A percentile compares a stretch with the other conserved stretches of the same genome.
phyloP scores from a whole-genome alignment of 768 basidiomycete genomes.

The Rhodotorula babjevae region DNA sequence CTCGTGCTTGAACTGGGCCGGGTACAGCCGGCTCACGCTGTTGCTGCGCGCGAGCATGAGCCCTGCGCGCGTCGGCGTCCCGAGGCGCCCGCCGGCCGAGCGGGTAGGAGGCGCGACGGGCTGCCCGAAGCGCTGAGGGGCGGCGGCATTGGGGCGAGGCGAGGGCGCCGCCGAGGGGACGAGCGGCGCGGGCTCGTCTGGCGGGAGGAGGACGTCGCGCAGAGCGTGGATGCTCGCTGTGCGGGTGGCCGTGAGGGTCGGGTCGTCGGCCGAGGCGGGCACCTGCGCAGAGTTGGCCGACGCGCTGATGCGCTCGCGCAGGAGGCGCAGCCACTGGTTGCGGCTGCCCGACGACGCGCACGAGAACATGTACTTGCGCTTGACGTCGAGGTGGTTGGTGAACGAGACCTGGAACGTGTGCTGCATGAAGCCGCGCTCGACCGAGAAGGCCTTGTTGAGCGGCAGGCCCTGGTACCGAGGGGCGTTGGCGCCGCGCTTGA shows the following conservation, averaged over 20 bases:
- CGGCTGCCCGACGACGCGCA: slow-evolving; percentile 72
- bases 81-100: slow-evolving; percentile 1
- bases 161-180: slow-evolving; percentile 14
- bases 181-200: slow-evolving; percentile 38
- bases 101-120: slow-evolving; percentile 12
- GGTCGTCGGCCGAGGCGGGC: slow-evolving; percentile 17
- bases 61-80: slow-evolving; percentile 30
- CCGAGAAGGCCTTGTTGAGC: slow-evolving; percentile 66
- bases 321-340: slow-evolving; percentile 59
- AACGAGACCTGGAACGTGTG: slow-evolving; percentile 94
- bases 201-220: slow-evolving; percentile 69
- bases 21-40: slow-evolving; percentile 40
- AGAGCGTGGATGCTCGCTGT: slow-evolving; percentile 74
- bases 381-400: slow-evolving; percentile 55
- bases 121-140: slow-evolving; percentile 21
- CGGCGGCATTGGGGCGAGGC: slow-evolving; percentile 31
- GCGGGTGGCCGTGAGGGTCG: slow-evolving; percentile 64
- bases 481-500: slow-evolving; percentile 76
- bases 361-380: slow-evolving; percentile 81
- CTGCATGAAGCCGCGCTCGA: slow-evolving; percentile 94
- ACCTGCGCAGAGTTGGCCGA: slow-evolving; percentile 1
- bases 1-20: slow-evolving; percentile 9
- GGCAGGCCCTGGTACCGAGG: slow-evolving; percentile 75
- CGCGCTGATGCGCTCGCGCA: slow-evolving; percentile 29
- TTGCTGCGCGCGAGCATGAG: slow-evolving; percentile 26